Evolutionary conservation across 306 rosid genomes (phyloP).

Genomic region (Abrus precatorius): DNA sequence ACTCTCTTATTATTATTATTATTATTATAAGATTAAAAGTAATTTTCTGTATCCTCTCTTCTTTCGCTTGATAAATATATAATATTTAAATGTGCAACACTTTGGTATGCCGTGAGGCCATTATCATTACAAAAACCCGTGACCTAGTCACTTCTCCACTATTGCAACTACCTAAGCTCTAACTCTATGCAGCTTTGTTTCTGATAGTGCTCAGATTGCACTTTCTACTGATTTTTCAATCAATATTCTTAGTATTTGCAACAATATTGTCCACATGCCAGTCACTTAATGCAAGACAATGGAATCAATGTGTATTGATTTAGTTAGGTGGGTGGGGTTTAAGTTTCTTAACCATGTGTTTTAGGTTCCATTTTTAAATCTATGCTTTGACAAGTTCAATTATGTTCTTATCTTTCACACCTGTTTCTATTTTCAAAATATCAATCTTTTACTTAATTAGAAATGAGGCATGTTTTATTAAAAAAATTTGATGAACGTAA

Average conservation of each 20-base stretch:
- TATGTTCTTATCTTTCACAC: neutral
- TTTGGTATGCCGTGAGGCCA: slow-evolving; percentile 6
- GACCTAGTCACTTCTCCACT: slow-evolving; percentile 46
- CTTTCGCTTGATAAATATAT: neutral
- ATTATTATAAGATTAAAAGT: neutral
- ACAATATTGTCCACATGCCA: slow-evolving; percentile 2
- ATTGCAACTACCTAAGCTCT: slow-evolving; percentile 26
- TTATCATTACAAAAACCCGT: slow-evolving; percentile 34
- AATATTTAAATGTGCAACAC: neutral
- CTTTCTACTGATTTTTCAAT: slow-evolving; percentile 14
- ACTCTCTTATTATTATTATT: neutral
- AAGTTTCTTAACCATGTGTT: neutral
- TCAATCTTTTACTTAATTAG: neutral
- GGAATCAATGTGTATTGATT: neutral
- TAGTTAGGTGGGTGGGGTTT: neutral
- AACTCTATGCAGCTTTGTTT: slow-evolving; percentile 28
- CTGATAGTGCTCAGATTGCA: slow-evolving; percentile 28
- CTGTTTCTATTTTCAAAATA: neutral
- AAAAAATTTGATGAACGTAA: neutral
- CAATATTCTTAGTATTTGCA: neutral
- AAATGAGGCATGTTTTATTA: neutral
- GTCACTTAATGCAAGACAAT: slow-evolving; percentile 17
- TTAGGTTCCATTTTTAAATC: neutral
- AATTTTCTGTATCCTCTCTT: neutral
- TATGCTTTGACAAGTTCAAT: too few relatives aligned